Evolutionary conservation across 345 rosid species (phyloP), one percentile per base, ranked within the genome.

Genomic region (Firmiana major): DNA sequence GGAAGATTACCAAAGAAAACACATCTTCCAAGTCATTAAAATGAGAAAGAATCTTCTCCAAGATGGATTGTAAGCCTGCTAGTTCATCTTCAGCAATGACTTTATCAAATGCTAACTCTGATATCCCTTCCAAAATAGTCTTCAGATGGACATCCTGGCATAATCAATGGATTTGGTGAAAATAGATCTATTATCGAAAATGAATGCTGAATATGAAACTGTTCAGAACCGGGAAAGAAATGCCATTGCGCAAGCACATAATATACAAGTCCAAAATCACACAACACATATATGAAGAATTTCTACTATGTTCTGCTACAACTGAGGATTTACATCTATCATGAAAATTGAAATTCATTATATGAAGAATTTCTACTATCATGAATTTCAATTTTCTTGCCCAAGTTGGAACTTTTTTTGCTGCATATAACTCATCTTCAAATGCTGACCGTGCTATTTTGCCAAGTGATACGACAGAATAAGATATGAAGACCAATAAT

Each of bases 41-140:
- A 87, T 88, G 89, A 78, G 91, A 86, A 67, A 94, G 91, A 78
- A 94, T 81, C 87, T 91, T 93, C 87, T 84, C 77, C 78, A 94
- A 84, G 68, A 93, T 87, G 75, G 97, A 91, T 83, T 93, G 92
- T 92, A 94, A 79, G 82, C 84, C 84, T 74, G 75, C 86, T 64
- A 89, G 87, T 79, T 90, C 98, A 84, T 90, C 89, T 77, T 91
- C 97, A 74, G 78, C 80, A 42, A 90, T 84, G 79, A 83, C 93
- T 79, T 86, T 83, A 74, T 79, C 75, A 38, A 75, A 73, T 71
- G 85, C 85, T 78, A 86, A 82, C 74, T 79, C 80, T 78, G 85
- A 87, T 71, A 90, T 77, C 54, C 86, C 87, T 82, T 88, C 90
- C 78, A 94, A 81, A 84, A 93, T 84, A 76, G 73, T 75, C 75